Percentiles rank a stretch among this genome's conserved stretches.
These are phyloP conservation scores for Bolboschoenus planiculmis DNA, from an alignment of 176 grass and related monocot genomes.

Conservation along the genomic window DNA sequence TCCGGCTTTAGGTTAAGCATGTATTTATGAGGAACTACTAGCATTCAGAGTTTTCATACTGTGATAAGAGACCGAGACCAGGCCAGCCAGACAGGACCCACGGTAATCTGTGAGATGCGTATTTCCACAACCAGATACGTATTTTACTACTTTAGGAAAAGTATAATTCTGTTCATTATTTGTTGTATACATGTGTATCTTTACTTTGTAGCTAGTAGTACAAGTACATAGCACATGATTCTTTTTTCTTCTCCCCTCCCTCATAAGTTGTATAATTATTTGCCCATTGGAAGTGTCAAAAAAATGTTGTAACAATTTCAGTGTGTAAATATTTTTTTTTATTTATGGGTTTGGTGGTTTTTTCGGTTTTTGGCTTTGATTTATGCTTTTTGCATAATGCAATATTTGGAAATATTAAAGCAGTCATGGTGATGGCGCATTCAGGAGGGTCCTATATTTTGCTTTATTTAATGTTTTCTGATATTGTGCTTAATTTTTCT, in stretches of 20 bases:
- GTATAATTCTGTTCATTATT: slow-evolving; percentile 53
- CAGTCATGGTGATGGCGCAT: background rate
- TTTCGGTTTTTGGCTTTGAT: slow-evolving; percentile 9
- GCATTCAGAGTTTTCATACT: slow-evolving; percentile 3
- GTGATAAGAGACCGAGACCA: slow-evolving; percentile 8
- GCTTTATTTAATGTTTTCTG: background rate
- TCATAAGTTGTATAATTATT: slow-evolving; percentile 20
- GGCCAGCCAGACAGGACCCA: background rate
- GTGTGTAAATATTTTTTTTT: slow-evolving; percentile 18
- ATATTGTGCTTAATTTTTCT: background rate
- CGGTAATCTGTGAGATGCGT: slow-evolving; percentile 22
- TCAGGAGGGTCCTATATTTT: background rate
- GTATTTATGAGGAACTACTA: slow-evolving; percentile 18
- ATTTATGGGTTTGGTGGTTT: background rate
- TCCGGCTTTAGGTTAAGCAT: background rate
- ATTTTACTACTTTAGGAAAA: slow-evolving; percentile 36
- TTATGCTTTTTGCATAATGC: background rate
- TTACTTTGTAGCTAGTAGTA: slow-evolving; percentile 18
- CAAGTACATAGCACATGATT: slow-evolving; percentile 11
- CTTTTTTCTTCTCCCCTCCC: slow-evolving; percentile 14
- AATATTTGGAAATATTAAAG: background rate
- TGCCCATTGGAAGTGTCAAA: slow-evolving; percentile 14
- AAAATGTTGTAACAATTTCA: slow-evolving; percentile 13
- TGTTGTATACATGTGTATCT: slow-evolving; percentile 27
- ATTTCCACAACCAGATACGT: background rate